phyloP scores from a whole-genome alignment of 2,329 filamentous ascomycete genomes.

The Paradendryphiella salina region DNA sequence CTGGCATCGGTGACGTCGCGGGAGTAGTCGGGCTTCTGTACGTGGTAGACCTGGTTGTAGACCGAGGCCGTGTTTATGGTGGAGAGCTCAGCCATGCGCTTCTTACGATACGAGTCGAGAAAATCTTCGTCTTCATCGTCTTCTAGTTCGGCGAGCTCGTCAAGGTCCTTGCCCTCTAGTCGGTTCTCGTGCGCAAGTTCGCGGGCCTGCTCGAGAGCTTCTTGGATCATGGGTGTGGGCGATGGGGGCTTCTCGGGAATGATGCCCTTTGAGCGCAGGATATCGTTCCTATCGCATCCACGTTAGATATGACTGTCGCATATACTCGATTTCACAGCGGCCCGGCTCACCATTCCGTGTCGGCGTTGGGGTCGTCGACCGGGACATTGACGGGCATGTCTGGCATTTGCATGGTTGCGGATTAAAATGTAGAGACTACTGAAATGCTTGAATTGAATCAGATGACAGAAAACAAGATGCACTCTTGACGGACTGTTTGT shows the following conservation, averaged over 20 bases:
- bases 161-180: constrained; percentile 89
- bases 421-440: not conserved
- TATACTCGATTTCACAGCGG: not conserved
- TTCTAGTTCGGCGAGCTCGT: constrained; percentile 90
- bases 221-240: constrained; percentile 93
- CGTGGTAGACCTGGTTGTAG: constrained; percentile 87
- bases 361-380: constrained; percentile 91
- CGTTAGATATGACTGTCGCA: not conserved
- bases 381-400: constrained; percentile 73
- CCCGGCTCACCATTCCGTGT: constrained; percentile 82
- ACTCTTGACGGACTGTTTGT: not conserved
- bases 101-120: constrained; percentile 80
- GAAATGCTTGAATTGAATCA: constrained; percentile 29
- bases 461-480: not conserved
- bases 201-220: constrained; percentile 83
- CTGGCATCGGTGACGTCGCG: constrained; percentile 91
- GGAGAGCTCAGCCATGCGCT: constrained; percentile 81
- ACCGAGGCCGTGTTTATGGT: constrained; percentile 74
- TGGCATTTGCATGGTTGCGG: constrained; percentile 46
- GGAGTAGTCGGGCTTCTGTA: constrained; percentile 92
- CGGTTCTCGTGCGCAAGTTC: constrained; percentile 87
- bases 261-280: constrained; percentile 91
- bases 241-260: constrained; percentile 98
- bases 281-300: constrained; percentile 77
- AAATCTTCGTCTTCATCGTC: constrained; percentile 95